phyloP scores from a whole-genome alignment of 2,329 filamentous ascomycete species.

The Colletotrichum falcatum region DNA sequence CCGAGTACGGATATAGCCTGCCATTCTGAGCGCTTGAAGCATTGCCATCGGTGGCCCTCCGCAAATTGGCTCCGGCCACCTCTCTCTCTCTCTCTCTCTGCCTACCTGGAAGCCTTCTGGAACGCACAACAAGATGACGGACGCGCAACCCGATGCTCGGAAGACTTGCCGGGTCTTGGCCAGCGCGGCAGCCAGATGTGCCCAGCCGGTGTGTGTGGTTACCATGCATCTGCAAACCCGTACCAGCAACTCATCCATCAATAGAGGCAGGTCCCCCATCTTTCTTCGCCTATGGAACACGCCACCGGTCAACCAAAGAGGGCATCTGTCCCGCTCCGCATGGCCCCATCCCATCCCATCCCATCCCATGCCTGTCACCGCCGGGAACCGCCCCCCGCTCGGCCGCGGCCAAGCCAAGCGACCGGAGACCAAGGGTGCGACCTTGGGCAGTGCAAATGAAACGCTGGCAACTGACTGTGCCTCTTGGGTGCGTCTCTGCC shows the following conservation, averaged over 20 bases:
- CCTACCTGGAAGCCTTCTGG: slow-evolving; percentile 15
- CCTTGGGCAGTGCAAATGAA: slow-evolving; percentile 11
- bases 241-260: neutral
- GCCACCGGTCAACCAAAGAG: slow-evolving; percentile 9
- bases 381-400: slow-evolving; percentile 11
- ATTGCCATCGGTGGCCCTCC: neutral
- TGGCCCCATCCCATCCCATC: too few species aligned
- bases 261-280: neutral
- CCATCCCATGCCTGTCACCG: slow-evolving; percentile 19
- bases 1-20: neutral
- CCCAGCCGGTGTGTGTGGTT: neutral
- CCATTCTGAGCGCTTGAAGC: neutral
- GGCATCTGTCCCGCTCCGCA: slow-evolving; percentile 17
- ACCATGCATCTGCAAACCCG: neutral
- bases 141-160: neutral
- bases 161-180: neutral
- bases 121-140: too few species aligned
- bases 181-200: neutral
- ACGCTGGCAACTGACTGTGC: slow-evolving; percentile 7
- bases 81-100: too few species aligned
- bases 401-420: slow-evolving; percentile 19
- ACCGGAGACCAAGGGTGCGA: slow-evolving; percentile 6
- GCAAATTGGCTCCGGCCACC: slow-evolving; percentile 1
- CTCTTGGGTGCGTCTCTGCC: slow-evolving; percentile 6
- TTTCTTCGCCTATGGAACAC: neutral